Percentiles rank a stretch among this genome's conserved stretches.
phyloP scores from a whole-genome alignment of 208 protist genomes.

The Entamoeba moshkovskii region DNA sequence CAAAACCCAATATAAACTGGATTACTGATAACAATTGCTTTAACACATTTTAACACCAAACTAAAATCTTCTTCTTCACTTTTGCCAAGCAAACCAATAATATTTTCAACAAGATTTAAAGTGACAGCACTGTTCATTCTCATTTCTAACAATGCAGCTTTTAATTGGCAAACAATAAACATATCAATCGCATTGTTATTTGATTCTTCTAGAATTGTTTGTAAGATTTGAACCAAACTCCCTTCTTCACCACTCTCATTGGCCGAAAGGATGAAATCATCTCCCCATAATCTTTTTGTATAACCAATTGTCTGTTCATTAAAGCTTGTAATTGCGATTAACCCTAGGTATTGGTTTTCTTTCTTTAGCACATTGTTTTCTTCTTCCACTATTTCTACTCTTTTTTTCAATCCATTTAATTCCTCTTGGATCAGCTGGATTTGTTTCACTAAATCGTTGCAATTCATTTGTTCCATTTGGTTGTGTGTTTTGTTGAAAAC shows the following conservation, averaged over 20 bases:
- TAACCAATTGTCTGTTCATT: not conserved
- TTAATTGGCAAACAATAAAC: not conserved
- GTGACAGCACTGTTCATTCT: not conserved
- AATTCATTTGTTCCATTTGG: too few relatives aligned
- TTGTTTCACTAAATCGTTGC: not conserved
- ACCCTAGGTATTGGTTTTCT: not conserved
- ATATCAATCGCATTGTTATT: not conserved
- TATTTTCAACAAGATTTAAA: not conserved
- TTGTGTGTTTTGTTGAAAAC: too few relatives aligned
- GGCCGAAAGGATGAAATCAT: not conserved
- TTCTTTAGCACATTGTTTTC: not conserved
- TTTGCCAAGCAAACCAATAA: not conserved
- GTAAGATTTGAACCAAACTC: not conserved
- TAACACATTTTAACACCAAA: not conserved
- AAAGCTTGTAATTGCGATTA: not conserved
- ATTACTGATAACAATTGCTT: not conserved
- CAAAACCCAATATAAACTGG: not conserved
- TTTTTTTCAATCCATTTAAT: not conserved
- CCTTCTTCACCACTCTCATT: not conserved
- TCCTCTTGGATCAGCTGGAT: not conserved
- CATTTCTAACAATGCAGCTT: not conserved
- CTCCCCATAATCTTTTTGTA: not conserved
- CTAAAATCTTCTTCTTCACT: not conserved
- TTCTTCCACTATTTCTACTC: not conserved
- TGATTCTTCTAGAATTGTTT: not conserved